A percentile compares a stretch with the other conserved stretches of the same genome.
Evolutionary conservation across 2,329 filamentous ascomycete species (phyloP).

Genomic region (Aphanocladium album): DNA sequence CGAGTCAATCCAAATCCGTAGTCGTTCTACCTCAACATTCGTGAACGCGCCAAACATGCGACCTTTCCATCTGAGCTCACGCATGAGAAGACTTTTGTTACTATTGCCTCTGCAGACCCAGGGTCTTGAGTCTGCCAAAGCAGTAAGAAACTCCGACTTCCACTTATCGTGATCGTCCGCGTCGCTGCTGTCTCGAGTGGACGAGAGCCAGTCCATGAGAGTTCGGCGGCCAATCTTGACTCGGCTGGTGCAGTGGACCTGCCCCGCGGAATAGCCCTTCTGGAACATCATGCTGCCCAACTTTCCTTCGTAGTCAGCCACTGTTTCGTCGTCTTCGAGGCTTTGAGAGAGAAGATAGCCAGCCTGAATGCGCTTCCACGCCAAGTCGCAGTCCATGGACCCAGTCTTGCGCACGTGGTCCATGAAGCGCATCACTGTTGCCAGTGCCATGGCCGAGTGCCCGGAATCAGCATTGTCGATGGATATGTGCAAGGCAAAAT

Average conservation of each 20-base stretch:
- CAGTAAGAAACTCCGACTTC: not conserved
- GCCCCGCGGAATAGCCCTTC: not conserved
- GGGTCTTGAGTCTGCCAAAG: not conserved
- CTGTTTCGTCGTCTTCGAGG: not conserved
- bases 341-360: not conserved
- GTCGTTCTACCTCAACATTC: too few species aligned
- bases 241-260: not conserved
- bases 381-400: not conserved
- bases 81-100: not conserved
- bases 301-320: not conserved
- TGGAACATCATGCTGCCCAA: not conserved
- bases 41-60: not conserved
- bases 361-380: not conserved
- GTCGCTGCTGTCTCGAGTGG: not conserved
- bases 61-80: not conserved
- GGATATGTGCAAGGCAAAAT: not conserved
- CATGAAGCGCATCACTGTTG: not conserved
- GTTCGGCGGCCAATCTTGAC: not conserved
- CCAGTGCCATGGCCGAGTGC: not conserved
- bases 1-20: too few species aligned
- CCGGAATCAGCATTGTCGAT: not conserved
- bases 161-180: not conserved
- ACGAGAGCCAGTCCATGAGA: not conserved
- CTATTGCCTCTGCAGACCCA: not conserved
- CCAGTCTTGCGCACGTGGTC: not conserved